Evolutionary conservation across 208 protist species (phyloP).

Genomic region (Leishmania gerbilli): DNA sequence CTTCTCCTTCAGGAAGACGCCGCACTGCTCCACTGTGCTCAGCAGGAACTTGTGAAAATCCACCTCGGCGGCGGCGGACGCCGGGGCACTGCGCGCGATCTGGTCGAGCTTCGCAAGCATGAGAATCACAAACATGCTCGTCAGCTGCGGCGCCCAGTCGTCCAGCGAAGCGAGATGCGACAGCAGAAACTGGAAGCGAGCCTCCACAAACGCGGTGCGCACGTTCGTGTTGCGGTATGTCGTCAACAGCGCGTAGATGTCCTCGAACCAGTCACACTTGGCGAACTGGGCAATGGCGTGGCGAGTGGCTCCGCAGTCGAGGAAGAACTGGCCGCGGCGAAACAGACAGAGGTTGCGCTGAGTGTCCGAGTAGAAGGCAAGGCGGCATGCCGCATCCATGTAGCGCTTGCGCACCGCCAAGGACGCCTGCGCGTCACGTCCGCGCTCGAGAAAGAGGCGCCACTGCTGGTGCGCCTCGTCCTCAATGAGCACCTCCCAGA

Average conservation of each 20-base stretch:
- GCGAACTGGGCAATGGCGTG: slow-evolving; percentile 49
- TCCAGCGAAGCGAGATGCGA: slow-evolving; percentile 13
- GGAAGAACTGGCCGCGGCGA: slow-evolving; percentile 56
- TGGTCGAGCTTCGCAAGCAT: slow-evolving; percentile 23
- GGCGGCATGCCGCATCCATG: slow-evolving; percentile 62
- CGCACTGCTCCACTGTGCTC: slow-evolving; percentile 27
- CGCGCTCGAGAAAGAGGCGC: slow-evolving; percentile 74
- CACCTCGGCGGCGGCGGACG: slow-evolving; percentile 8
- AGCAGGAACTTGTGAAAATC: slow-evolving; percentile 38
- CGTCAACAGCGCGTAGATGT: slow-evolving; percentile 50
- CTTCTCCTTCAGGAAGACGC: slow-evolving; percentile 34
- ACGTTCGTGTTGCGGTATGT: slow-evolving; percentile 31
- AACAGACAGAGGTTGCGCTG: slow-evolving; percentile 43
- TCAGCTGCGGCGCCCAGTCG: slow-evolving; percentile 28
- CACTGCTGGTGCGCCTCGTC: slow-evolving; percentile 76
- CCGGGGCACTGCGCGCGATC: slow-evolving; percentile 12
- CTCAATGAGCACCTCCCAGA: slow-evolving; percentile 70
- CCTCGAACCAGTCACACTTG: slow-evolving; percentile 70
- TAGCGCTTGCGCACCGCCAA: slow-evolving; percentile 47
- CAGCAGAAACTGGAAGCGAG: slow-evolving; percentile 42
- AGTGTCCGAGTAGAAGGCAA: slow-evolving; percentile 39
- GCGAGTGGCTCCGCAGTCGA: slow-evolving; percentile 36
- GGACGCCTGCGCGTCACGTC: slow-evolving; percentile 21
- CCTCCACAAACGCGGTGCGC: slow-evolving; percentile 48
- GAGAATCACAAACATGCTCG: slow-evolving; percentile 19